Base-by-base conservation (phyloP, 441 rosid species). In the Erodium texanum region DNA sequence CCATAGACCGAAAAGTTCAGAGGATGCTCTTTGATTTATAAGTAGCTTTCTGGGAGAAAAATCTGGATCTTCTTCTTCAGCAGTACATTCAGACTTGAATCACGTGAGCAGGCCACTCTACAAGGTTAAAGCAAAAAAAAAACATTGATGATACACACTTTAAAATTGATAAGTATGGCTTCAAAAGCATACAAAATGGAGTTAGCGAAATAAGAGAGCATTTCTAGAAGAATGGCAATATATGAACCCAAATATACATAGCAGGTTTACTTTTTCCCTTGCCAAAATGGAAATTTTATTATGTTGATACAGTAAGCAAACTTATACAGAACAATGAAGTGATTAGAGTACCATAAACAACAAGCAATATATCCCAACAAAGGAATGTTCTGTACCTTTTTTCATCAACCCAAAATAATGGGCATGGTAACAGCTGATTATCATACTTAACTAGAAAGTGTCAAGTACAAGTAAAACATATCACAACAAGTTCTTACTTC, bases 1-100 rank as follows among this genome's bases (percentile, higher is more conserved):
- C 93, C 87, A 86, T 80, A 7, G 81, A 75, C 77, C 67, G 62
- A 66, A 24, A 66, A n/a, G 15, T 27, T 64, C 34, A 54, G 62
- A 62, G 27, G 66, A 71, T 15, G 22, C 56, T 59, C 15, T 3
- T 41, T 41, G 50, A 14, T 8, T 43, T 64, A 0, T 11, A 65
- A 34, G 20, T 38, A 24, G 52, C 50, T 67, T 54, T 54, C 68
- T 38, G 41, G 36, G 23, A 27, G 27, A 32, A 61, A 61, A 61
- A 14, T 24, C 38, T 24, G n/a, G 27, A 56, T 41, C 64, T 68
- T 63, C 16, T 62, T 62, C 64, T 41, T 58, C 52, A 67, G 72
- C 66, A 34, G 64, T 64, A 74, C 48, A 52, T 45, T 18, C 64
- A 20, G 50, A 68, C 65, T 59, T 16, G 18, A 69, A 64, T 61